Base-by-base conservation (phyloP, 352 stramenopile species). In the Globisporangium spiculum region DNA sequence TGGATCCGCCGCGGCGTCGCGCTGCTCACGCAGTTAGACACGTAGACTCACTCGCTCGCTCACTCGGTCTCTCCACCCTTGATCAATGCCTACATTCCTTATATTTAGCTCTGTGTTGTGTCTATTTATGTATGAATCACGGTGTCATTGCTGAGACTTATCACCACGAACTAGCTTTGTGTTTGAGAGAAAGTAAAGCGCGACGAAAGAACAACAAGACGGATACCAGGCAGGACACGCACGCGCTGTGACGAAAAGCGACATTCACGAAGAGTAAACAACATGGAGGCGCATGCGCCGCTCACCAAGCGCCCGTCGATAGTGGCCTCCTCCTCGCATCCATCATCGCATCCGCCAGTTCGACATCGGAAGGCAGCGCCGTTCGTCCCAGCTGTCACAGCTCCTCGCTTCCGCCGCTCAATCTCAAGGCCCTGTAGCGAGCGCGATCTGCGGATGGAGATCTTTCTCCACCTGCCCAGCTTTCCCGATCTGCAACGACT, bases 1-100 rank as follows among this genome's bases (percentile, higher is more conserved):
- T 99, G 94, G 93, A 98, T 99, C 67, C 93, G 96, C 62, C 82
- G 92, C 24, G 96, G 96, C 30, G 92, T 98, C 20, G 96, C 96
- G 26, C 86, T 99, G 71, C 86, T 99, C 34, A 98, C 91, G 1
- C 91, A 98, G 70, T 80, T 99, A 34, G 92, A 98, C 73, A 96
- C 83, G 50, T 94, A 82, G 24, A 44, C 36, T 56, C 9, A 20
- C 12, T 32, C 27, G 27, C 27, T 32, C 22, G 22, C 22, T 24
- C 27, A 3, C 27, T 52, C 32, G 8, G 5, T 5, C 26, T 26
- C 55, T 38, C n/a, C 55, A 38, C 46, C 12, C 20, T 44, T 18
- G 5, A 60, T 60, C 50, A 56, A 56, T 46, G 27, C 55, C 36
- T 14, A 44, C 36, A 46, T 36, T 6, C 32, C 12, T 10, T 41